phyloP scores from a whole-genome alignment of 208 protist species.

The Leishmania tropica region DNA sequence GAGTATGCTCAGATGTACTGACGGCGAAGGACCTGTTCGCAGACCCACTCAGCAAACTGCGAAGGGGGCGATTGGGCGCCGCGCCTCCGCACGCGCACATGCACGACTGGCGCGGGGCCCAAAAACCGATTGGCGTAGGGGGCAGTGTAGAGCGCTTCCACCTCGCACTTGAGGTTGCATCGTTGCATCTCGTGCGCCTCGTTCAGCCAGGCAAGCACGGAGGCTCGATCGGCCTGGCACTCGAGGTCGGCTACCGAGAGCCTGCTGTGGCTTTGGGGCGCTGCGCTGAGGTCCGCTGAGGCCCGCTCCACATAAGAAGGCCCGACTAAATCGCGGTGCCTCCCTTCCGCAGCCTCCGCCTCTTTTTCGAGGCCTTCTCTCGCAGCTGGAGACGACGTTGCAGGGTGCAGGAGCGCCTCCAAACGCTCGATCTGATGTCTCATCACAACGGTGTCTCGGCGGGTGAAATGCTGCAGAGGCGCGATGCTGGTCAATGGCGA shows the following conservation, averaged over 20 bases:
- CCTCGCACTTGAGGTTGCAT: constrained; percentile 30
- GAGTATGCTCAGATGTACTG: constrained; percentile 30
- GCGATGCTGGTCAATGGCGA: neutral
- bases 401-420: neutral
- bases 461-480: constrained; percentile 43
- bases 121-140: constrained; percentile 7
- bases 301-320: neutral
- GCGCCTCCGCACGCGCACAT: neutral
- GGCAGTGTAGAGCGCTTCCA: constrained; percentile 37
- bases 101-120: neutral
- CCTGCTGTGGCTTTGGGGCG: neutral
- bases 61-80: neutral
- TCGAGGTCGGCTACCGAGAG: neutral
- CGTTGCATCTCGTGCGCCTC: constrained; percentile 26
- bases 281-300: neutral
- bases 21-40: constrained; percentile 38
- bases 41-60: constrained; percentile 32
- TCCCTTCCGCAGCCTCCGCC: neutral
- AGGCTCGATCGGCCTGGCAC: neutral
- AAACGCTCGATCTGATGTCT: constrained; percentile 29
- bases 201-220: constrained; percentile 16
- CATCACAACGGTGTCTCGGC: constrained; percentile 59
- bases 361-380: neutral
- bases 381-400: neutral
- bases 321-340: neutral